Evolutionary conservation across 2,329 filamentous ascomycete species (phyloP), one percentile per base, ranked within the genome.

Genomic region (Rhinocladiella mackenziei): DNA sequence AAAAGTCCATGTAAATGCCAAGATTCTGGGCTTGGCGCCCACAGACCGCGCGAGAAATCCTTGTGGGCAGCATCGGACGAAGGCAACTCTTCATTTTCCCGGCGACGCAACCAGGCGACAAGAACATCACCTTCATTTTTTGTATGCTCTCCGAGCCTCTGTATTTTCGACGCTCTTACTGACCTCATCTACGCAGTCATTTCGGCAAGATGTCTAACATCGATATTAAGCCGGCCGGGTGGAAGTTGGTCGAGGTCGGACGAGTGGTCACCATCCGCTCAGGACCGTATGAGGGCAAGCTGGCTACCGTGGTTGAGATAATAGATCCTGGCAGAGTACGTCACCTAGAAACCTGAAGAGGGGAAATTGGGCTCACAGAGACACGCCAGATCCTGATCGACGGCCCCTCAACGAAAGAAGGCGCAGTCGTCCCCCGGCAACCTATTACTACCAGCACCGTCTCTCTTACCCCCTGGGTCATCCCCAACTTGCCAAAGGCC

Each of bases 301-400:
- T 97, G 64, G 94, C 89, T 65, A 77, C 83, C 65, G 91, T 98
- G 67, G 89, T 95, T 74, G 91, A 98, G 83, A 97, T 98, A 74
- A 92, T 98, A 77, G 92, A 98, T 77, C 91, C 98, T 85, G 96
- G 95, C 83, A 89, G 92, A 76, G 92, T 98, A 94, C 70, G 92
- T 88, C 68, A 42, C 44, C 43, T 36, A 37, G 32, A 23, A 48
- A 39, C 42, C 33, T 31, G 14, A 26, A 17, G 11, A 45, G 11
- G 8, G 42, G 22, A 41, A 34, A 28, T 10, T 18, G 9, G 19
- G 26, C 46, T 49, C 14, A 50, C 41, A n/a, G 38, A 37, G 29
- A 39, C 53, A 20, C 15, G 5, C 41, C 71, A 98, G 92, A 87
- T 89, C 74, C 84, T 98, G 70, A 81, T 98, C 69, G 92, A 98